phyloP scores from a whole-genome alignment of 2,329 filamentous ascomycete genomes.

The Alternaria arbusti region DNA sequence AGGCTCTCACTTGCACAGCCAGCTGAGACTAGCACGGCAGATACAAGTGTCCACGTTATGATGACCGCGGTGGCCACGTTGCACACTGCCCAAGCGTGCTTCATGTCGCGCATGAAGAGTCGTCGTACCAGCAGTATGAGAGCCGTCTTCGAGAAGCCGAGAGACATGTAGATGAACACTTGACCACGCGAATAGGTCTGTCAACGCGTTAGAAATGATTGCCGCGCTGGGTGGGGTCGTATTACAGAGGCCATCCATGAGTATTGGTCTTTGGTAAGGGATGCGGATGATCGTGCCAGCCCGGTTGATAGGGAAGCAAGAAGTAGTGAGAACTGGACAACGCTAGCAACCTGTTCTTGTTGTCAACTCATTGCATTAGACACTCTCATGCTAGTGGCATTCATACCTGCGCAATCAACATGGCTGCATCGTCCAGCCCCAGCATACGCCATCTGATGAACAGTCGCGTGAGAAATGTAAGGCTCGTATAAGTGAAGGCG shows the following conservation, averaged over 20 bases:
- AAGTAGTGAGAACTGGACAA: constrained; percentile 27
- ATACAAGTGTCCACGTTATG: constrained; percentile 23
- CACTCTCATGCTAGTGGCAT: not conserved
- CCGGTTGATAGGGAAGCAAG: constrained; percentile 30
- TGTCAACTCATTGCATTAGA: not conserved
- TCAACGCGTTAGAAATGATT: not conserved
- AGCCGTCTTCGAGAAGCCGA: constrained; percentile 37
- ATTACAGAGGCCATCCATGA: constrained; percentile 26
- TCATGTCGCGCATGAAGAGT: constrained; percentile 37
- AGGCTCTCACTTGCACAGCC: not conserved
- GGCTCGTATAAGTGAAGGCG: constrained; percentile 28
- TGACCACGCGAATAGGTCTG: constrained; percentile 13
- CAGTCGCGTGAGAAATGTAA: constrained; percentile 31
- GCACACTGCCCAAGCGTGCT: constrained; percentile 28
- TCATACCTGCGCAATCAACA: constrained; percentile 30
- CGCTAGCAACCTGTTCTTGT: not conserved
- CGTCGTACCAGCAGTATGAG: constrained; percentile 35
- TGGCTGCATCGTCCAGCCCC: constrained; percentile 33
- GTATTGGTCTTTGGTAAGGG: constrained; percentile 23
- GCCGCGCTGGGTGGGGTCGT: not conserved
- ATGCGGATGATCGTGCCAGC: constrained; percentile 26
- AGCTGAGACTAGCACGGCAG: not conserved
- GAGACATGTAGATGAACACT: constrained; percentile 28
- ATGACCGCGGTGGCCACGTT: constrained; percentile 23
- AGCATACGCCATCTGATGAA: constrained; percentile 37